Conservation (phyloP, 768 basidiomycete genomes). For the Xerocomellus intermedius region DNA sequence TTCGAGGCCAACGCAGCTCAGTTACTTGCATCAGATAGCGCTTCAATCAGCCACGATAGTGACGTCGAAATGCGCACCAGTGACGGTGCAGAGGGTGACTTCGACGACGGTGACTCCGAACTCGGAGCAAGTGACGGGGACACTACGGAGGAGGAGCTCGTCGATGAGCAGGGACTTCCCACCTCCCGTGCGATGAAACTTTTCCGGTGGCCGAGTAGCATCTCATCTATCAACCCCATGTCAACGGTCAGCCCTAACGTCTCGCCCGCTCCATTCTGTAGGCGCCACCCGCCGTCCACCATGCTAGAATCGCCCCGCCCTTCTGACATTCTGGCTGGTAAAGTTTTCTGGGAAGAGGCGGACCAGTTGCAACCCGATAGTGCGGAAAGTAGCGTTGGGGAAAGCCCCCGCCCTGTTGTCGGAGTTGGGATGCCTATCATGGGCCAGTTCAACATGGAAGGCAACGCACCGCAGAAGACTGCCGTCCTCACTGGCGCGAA, state of each 20-base stretch:
- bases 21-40: conserved; percentile 47
- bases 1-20: conserved; percentile 64
- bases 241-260: conserved; percentile 67
- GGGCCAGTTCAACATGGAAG: conserved; percentile 37
- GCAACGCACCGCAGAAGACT: conserved; percentile 16
- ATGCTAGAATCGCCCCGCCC: conserved; percentile 51
- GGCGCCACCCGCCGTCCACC: conserved; percentile 29
- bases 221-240: conserved; percentile 69
- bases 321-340: conserved; percentile 67
- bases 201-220: conserved; percentile 61
- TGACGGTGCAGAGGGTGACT: conserved; percentile 26
- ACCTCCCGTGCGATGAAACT: conserved; percentile 75
- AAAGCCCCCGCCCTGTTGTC: conserved; percentile 16
- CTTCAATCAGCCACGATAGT: conserved; percentile 49
- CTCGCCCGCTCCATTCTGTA: conserved; percentile 41
- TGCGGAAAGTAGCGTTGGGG: conserved; percentile 33
- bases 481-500: conserved; percentile 30
- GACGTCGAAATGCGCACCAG: conserved; percentile 51
- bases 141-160: conserved; percentile 81
- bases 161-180: conserved; percentile 69
- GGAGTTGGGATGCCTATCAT: conserved; percentile 32
- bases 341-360: conserved; percentile 49
- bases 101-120: conserved; percentile 46
- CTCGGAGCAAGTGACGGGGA: conserved; percentile 63
- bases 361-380: conserved; percentile 40